Conservation (phyloP, 768 basidiomycete genomes). For the Tricholoma flavovirens region DNA sequence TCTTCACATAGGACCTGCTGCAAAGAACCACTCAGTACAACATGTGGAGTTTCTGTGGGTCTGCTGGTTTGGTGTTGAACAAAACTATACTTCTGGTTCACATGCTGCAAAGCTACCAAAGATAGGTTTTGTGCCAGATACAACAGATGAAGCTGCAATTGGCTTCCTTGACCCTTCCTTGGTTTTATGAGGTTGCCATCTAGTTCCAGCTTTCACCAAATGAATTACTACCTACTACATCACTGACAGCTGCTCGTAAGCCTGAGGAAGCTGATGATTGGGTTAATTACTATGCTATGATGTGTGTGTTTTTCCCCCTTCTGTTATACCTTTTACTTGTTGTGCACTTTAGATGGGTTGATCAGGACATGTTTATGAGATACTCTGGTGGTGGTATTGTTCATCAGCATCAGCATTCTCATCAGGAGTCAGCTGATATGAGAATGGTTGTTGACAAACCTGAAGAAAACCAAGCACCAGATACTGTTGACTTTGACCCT, state of each 20-base stretch:
- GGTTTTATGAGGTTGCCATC: constrained; percentile 23
- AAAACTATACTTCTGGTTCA: too few species aligned
- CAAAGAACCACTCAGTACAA: too few species aligned
- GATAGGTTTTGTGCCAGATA: too few species aligned
- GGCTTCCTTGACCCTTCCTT: constrained; percentile 26
- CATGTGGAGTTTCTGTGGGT: too few species aligned
- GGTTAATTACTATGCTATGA: constrained; percentile 25
- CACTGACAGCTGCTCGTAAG: constrained; percentile 2
- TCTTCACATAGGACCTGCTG: too few species aligned
- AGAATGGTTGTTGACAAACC: neutral
- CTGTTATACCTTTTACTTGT: neutral
- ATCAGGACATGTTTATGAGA: constrained; percentile 29
- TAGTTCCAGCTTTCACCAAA: constrained; percentile 25
- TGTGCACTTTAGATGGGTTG: constrained; percentile 23
- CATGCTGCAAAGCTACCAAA: too few species aligned
- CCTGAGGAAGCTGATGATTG: constrained; percentile 18
- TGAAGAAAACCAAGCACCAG: neutral
- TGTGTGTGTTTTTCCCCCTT: constrained; percentile 15
- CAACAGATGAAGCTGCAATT: constrained; percentile 19
- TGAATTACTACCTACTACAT: constrained; percentile 6
- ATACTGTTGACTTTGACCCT: neutral
- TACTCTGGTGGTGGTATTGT: constrained; percentile 7
- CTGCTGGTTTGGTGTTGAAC: too few species aligned
- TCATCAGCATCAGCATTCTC: neutral
- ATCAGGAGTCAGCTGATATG: neutral